Percentiles rank a stretch among this genome's conserved stretches.
Evolutionary conservation across 2,329 filamentous ascomycete species (phyloP).

Genomic region (Fusarium sambucinum): DNA sequence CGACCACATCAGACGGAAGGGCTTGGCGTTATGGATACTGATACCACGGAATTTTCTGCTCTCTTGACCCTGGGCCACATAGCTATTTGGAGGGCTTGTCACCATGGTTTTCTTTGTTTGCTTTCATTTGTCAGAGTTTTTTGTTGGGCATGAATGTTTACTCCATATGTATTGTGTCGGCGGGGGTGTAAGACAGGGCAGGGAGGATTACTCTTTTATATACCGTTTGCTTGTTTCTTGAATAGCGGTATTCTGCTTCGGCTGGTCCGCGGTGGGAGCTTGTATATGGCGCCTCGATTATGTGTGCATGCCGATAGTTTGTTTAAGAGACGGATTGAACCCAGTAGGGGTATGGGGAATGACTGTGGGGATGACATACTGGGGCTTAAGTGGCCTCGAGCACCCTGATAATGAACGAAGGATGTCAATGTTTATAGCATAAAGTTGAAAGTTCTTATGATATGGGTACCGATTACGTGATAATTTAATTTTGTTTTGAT

Average conservation of each 20-base stretch:
- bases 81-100: conserved; percentile 42
- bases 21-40: conserved; percentile 55
- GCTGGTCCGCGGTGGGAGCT: conserved; percentile 51
- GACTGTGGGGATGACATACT: conserved; percentile 32
- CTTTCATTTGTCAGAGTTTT: conserved; percentile 42
- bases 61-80: conserved; percentile 47
- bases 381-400: conserved; percentile 31
- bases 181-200: conserved; percentile 36
- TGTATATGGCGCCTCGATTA: conserved; percentile 41
- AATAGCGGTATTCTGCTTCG: conserved; percentile 49
- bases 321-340: conserved; percentile 23
- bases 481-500: neutral
- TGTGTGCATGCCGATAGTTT: conserved; percentile 41
- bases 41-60: conserved; percentile 55
- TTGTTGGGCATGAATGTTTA: conserved; percentile 33
- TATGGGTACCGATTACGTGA: neutral
- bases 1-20: conserved; percentile 50
- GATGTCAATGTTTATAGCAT: conserved; percentile 29
- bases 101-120: conserved; percentile 39
- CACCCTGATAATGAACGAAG: conserved; percentile 40
- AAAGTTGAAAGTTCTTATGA: neutral
- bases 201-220: conserved; percentile 44
- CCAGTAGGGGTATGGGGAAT: conserved; percentile 37
- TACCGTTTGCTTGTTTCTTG: conserved; percentile 44
- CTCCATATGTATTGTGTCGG: conserved; percentile 35